phyloP scores from a whole-genome alignment of 805 yeast genomes.

The Sungouiozyma intestinalis region DNA sequence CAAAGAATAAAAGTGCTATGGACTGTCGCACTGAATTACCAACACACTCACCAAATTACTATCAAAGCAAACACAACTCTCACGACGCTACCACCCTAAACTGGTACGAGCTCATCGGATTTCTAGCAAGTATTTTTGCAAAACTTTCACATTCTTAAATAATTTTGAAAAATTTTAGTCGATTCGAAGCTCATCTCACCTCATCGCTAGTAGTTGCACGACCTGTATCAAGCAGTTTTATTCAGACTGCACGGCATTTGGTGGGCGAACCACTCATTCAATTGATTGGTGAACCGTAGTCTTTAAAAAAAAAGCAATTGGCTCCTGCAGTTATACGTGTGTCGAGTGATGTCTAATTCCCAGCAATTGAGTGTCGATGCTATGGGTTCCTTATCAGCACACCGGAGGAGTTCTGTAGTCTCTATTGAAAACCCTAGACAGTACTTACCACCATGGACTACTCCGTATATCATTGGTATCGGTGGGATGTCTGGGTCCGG shows the following conservation, averaged over 20 bases:
- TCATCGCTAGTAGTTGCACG: background rate
- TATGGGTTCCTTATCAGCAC: background rate
- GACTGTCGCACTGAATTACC: no score
- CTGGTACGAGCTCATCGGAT: no score
- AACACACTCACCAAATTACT: background rate
- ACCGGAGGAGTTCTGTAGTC: constrained; percentile 9
- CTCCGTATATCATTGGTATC: constrained; percentile 78
- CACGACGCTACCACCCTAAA: no score
- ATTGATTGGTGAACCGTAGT: background rate
- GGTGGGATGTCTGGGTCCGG: constrained; percentile 89
- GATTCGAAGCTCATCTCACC: background rate
- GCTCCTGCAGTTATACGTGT: no score
- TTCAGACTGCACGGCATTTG: background rate
- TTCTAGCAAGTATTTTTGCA: no score
- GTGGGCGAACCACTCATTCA: background rate
- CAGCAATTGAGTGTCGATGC: background rate
- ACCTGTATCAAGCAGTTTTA: no score
- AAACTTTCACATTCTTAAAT: no score
- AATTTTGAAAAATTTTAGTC: background rate
- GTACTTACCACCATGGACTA: constrained; percentile 80
- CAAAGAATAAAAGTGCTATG: no score
- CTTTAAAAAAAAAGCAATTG: no score
- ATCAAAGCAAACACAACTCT: no score
- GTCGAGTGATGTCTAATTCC: background rate
- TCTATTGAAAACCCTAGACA: constrained; percentile 7